These are phyloP conservation scores for Eurotiales sp. DNA, from an alignment of 2,329 filamentous ascomycete species.

Conservation along the genomic window DNA sequence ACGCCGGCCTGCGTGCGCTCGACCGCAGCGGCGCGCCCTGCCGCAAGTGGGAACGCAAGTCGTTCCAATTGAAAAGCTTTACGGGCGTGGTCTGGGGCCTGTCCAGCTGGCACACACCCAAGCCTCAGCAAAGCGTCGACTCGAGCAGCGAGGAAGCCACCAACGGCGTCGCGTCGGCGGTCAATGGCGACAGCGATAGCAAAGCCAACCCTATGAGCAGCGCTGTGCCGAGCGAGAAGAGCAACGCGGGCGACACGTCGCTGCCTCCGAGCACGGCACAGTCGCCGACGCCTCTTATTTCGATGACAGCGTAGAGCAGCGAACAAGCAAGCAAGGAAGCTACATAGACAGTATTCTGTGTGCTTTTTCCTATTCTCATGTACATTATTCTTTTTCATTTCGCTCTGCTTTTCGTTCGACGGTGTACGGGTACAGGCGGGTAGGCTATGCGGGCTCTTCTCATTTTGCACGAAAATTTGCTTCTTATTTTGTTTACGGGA, in stretches of 20 bases:
- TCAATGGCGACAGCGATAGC: constrained; percentile 51
- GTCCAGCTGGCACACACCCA: constrained; percentile 69
- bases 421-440: no score
- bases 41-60: constrained; percentile 82
- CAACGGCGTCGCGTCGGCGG: constrained; percentile 50
- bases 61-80: constrained; percentile 84
- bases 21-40: constrained; percentile 90
- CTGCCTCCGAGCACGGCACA: constrained; percentile 46
- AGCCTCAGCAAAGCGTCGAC: constrained; percentile 15
- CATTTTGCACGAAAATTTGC: no score
- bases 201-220: constrained; percentile 58
- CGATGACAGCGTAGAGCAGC: constrained; percentile 37
- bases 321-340: no score
- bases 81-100: constrained; percentile 82
- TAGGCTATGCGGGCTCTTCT: no score
- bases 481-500: no score
- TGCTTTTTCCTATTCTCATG: neutral
- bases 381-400: constrained; percentile 10
- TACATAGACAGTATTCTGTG: neutral
- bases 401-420: no score
- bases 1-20: constrained; percentile 88
- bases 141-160: constrained; percentile 59
- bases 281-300: constrained; percentile 49
- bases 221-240: constrained; percentile 58
- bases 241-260: constrained; percentile 50